Conservation (phyloP, 2,329 filamentous ascomycete species). For the Cadophora luteo-olivacea region DNA sequence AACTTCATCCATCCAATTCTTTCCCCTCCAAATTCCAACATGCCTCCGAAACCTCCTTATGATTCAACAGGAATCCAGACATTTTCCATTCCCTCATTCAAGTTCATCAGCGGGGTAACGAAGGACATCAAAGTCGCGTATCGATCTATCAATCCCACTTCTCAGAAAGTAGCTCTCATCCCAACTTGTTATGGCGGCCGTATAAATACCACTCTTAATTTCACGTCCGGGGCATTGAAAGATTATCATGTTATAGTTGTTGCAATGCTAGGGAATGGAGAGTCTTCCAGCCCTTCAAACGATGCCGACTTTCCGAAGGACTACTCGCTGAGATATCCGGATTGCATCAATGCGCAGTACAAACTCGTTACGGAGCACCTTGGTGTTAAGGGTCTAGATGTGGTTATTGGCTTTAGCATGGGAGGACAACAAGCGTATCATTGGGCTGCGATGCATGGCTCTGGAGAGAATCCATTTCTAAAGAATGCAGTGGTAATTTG, state of each 20-base stretch:
- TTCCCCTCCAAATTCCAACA: not conserved
- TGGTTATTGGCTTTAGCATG: conserved; percentile 57
- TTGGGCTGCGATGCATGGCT: conserved; percentile 53
- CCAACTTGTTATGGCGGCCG: conserved; percentile 62
- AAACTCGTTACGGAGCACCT: conserved; percentile 48
- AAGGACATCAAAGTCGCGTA: conserved; percentile 44
- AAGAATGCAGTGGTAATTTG: conserved; percentile 52
- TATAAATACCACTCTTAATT: conserved; percentile 56
- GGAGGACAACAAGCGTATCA: conserved; percentile 56
- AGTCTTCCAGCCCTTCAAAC: conserved; percentile 56
- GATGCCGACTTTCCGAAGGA: conserved; percentile 49
- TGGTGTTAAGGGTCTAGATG: conserved; percentile 46
- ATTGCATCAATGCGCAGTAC: conserved; percentile 52
- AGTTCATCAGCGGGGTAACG: conserved; percentile 47
- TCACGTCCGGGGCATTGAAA: conserved; percentile 51
- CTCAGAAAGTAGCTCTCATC: conserved; percentile 51
- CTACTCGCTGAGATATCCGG: conserved; percentile 46
- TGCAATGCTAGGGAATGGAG: conserved; percentile 55
- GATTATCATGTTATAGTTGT: conserved; percentile 53
- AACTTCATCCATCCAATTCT: not conserved
- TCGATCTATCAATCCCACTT: conserved; percentile 49
- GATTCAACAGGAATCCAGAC: conserved; percentile 43
- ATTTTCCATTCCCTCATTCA: conserved; percentile 47
- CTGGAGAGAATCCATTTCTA: conserved; percentile 42
- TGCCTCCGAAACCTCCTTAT: conserved; percentile 28